Evolutionary conservation across 768 basidiomycete genomes (phyloP).

Genomic region (Mycena chlorophos): DNA sequence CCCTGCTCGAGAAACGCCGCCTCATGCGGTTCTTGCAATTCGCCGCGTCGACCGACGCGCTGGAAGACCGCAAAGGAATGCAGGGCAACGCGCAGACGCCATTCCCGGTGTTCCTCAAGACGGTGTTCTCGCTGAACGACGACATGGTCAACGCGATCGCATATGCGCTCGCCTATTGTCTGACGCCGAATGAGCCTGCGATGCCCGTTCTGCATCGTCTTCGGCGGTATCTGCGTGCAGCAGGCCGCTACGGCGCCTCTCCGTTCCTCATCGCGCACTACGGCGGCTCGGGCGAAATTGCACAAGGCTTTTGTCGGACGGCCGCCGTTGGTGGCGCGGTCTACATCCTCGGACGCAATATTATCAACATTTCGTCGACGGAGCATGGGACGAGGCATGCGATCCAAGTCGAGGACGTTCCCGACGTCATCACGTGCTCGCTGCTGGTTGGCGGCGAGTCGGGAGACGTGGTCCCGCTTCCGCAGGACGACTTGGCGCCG

Average conservation of each 20-base stretch:
- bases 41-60: slow-evolving; percentile 72
- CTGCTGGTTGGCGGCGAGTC: slow-evolving; percentile 49
- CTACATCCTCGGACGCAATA: slow-evolving; percentile 65
- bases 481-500: background rate
- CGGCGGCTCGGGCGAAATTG: slow-evolving; percentile 88
- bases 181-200: slow-evolving; percentile 57
- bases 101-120: slow-evolving; percentile 64
- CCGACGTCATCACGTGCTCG: slow-evolving; percentile 56
- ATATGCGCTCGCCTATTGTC: slow-evolving; percentile 78
- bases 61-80: slow-evolving; percentile 62
- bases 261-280: slow-evolving; percentile 95
- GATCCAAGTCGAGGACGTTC: slow-evolving; percentile 58
- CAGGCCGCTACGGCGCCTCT: slow-evolving; percentile 78
- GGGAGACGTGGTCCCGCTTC: slow-evolving; percentile 19
- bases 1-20: slow-evolving; percentile 81
- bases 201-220: slow-evolving; percentile 67
- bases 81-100: slow-evolving; percentile 53
- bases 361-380: slow-evolving; percentile 27
- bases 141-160: slow-evolving; percentile 61
- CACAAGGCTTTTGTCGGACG: slow-evolving; percentile 87
- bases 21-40: slow-evolving; percentile 92
- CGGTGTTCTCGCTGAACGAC: slow-evolving; percentile 61
- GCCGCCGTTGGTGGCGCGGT: slow-evolving; percentile 81
- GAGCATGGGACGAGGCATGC: slow-evolving; percentile 37
- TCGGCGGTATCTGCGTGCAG: slow-evolving; percentile 70